Base-by-base conservation (phyloP, 371 early-diverging fungal genomes). In the Mucor circinelloides region DNA sequence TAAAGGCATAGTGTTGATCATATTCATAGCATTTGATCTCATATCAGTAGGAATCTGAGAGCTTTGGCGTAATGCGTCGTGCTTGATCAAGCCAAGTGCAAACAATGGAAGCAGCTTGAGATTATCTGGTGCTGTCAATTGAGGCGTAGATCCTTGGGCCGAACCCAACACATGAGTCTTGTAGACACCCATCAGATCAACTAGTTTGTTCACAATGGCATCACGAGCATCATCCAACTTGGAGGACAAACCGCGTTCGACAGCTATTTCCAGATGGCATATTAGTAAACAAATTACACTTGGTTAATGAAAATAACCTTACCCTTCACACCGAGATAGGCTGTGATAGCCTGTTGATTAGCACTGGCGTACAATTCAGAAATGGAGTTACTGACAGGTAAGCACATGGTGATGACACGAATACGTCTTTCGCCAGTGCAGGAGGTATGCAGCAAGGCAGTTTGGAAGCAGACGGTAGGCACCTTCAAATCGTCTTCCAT, bases 111-210 rank as follows among this genome's bases (percentile, higher is more conserved):
- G 74, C 44, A 91, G 69, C 57, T 82, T 85, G 66, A 93, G 70
- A 57, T 90, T 86, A 31, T 85, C 87, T 17, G 90, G 89, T 5
- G 89, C 67, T 46, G 90, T 73, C 15, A 94, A 67, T 69, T 90
- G 90, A 50, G 78, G 74, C 10, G 85, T 70, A 17, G 50, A 50
- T 27, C 50, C 91, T 1, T 89, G 85, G 6, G 87, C 90, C 3
- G 90, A 85, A 3, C 88, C 84, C 13, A 88, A 82, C 31, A 95
- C 89, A 61, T 89, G 87, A 5, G 91, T 82, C 83, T 96, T 95
- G 81, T 94, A 97, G 1, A 92, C 92, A 30, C 89, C 89, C 21
- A 97, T 70, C 13, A 99, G 84, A 69, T 98, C 98, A 32, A 89
- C 82, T 1, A 90, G 67, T 81, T 96, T 97, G 85, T 94, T 90